These are phyloP conservation scores for Suillus subalutaceus DNA, from an alignment of 768 basidiomycete genomes.

Conservation along the genomic window DNA sequence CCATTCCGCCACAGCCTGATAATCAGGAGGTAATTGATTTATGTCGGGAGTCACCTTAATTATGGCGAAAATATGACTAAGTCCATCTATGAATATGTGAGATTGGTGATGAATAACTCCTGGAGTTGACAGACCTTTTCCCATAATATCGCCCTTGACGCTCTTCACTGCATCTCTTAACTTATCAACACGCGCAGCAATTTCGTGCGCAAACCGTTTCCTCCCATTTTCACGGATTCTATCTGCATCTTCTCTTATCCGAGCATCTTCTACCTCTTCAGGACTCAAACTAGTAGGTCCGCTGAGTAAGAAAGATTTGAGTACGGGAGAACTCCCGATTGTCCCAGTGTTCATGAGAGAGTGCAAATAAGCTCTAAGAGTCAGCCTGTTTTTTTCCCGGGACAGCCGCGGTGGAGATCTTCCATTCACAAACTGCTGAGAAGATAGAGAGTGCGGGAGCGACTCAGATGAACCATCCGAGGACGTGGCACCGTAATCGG, in stretches of 20 bases:
- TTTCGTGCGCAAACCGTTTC: constrained; percentile 83
- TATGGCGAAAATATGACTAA: constrained; percentile 85
- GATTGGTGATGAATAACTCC: constrained; percentile 12
- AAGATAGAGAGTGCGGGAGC: constrained; percentile 78
- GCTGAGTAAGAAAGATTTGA: constrained; percentile 83
- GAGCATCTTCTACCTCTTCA: constrained; percentile 80
- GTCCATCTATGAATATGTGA: constrained; percentile 61
- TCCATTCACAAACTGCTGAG: constrained; percentile 75
- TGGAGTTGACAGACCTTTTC: constrained; percentile 57
- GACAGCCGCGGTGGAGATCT: constrained; percentile 59
- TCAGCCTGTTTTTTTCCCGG: constrained; percentile 94
- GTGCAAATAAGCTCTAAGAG: constrained; percentile 91
- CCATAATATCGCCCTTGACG: constrained; percentile 94
- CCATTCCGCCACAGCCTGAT: constrained; percentile 93
- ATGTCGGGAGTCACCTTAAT: constrained; percentile 83
- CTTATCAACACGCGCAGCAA: constrained; percentile 82
- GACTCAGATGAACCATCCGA: constrained; percentile 17
- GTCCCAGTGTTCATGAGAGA: constrained; percentile 67
- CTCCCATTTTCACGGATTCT: constrained; percentile 83
- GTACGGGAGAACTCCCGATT: constrained; percentile 84
- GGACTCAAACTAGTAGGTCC: constrained; percentile 67
- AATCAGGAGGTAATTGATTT: constrained; percentile 78
- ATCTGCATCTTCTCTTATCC: constrained; percentile 86
- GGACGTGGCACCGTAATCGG: constrained; percentile 5
- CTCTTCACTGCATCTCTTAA: constrained; percentile 81